Base-by-base conservation (phyloP, 1,284 basidiomycete genomes). In the Ceratobasidium sp. region DNA sequence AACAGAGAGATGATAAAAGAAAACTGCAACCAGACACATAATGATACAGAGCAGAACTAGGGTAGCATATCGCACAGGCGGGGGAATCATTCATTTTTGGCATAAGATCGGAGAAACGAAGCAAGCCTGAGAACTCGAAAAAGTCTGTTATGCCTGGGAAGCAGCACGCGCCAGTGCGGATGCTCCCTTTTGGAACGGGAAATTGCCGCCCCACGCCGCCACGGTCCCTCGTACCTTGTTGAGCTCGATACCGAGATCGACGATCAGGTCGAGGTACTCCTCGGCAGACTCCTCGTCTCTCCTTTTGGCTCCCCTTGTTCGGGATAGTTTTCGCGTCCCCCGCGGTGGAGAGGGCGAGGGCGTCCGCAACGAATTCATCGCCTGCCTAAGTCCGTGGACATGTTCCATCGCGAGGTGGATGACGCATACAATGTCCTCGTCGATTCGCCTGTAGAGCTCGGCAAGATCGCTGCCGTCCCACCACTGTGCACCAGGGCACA, bases 341-440 rank as follows among this genome's bases (percentile, higher is more conserved):
- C 73, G 73, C 14, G 64, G 73, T 10, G 73, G 73, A 55, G 73
- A 76, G 10, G 73, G 73, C 0, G 73, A 55, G 10, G 73, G 73
- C 27, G 73, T 76, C 41, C 73, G 48, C 44, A 76, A 27, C 64
- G 73, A 48, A 27, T 48, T 65, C 52, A 76, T 76, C 5, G 64
- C 73, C 46, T 76, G 73, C 64, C 73, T 66, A 7, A 76, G 59
- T 6, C 73, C 73, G 16, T 66, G 52, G 52, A 76, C 54, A 12
- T 76, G 73, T 14, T 66, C 60, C 73, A 76, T 76, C 48, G 62
- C 48, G 48, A 76, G 50, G 27, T 50, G 52, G 44, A 76, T 67
- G 62, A 76, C 73, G 62, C 62, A 66, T 65, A 76, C 73, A 65
- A 76, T 76, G 38, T 76, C 73, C 16, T 66, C 73, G 64, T 76